Evolutionary conservation across 441 rosid species (phyloP).

Genomic region (Gossypium trilobum): DNA sequence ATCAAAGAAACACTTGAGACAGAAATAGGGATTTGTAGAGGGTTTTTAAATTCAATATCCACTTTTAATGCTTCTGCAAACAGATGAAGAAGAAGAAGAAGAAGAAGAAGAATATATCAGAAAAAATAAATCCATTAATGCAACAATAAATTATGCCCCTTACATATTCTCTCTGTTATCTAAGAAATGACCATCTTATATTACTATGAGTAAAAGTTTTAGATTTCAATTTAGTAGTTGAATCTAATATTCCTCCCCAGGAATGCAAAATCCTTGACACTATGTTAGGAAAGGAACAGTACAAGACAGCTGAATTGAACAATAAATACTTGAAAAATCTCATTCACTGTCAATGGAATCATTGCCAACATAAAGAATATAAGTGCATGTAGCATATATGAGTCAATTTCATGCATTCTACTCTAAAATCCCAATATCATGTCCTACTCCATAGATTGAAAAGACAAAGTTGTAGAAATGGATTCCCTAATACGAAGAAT

Average conservation of each 20-base stretch:
- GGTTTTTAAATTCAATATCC: slow-evolving; percentile 68
- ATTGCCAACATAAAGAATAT: background rate
- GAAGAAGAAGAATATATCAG: background rate
- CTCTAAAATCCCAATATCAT: background rate
- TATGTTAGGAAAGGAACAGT: background rate
- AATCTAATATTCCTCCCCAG: background rate
- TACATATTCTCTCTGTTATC: background rate
- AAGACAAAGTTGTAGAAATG: no score
- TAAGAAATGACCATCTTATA: background rate
- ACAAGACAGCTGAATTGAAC: background rate
- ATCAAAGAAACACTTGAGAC: slow-evolving; percentile 63
- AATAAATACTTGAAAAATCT: background rate
- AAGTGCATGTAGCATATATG: background rate
- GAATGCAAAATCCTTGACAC: background rate
- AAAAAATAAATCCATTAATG: background rate
- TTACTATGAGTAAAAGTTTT: background rate
- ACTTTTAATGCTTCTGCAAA: slow-evolving; percentile 73
- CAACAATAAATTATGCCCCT: background rate
- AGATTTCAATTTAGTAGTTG: background rate
- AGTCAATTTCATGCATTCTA: background rate
- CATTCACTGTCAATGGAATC: background rate
- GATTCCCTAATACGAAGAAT: no score
- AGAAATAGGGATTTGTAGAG: slow-evolving; percentile 67
- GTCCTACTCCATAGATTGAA: background rate
- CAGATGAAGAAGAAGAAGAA: slow-evolving; percentile 2